A percentile compares a stretch with the other conserved stretches of the same genome.
Conservation (phyloP, 768 basidiomycete species). For the Kwoniella sp. region DNA sequence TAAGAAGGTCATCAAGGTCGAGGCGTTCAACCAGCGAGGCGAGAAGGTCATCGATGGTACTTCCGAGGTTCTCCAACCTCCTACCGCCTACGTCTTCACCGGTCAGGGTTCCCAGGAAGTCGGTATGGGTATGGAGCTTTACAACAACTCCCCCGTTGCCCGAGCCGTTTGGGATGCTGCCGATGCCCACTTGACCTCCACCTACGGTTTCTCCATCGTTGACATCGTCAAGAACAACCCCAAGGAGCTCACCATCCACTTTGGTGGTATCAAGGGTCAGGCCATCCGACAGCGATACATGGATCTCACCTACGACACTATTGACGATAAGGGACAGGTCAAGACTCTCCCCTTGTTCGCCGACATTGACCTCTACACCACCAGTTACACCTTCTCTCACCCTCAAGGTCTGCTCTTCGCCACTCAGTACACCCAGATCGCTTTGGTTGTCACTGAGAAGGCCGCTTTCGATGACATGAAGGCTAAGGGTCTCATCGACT, state of each 20-base stretch:
- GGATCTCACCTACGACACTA: constrained; percentile 97
- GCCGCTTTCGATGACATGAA: constrained; percentile 99
- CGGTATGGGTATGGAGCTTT: constrained; percentile 99
- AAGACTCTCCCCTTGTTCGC: constrained; percentile 95
- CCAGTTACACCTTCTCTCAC: constrained; percentile 97
- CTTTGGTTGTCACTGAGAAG: constrained; percentile 96
- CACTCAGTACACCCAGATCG: constrained; percentile 98
- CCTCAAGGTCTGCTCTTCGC: constrained; percentile 93
- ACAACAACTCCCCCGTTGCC: constrained; percentile 87
- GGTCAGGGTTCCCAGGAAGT: constrained; percentile 97
- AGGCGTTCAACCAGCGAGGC: constrained; percentile 77
- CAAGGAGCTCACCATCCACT: constrained; percentile 96
- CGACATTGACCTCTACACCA: constrained; percentile 91
- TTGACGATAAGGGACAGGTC: constrained; percentile 93
- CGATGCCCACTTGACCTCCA: constrained; percentile 85
- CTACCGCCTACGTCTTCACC: constrained; percentile 94
- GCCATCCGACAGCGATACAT: constrained; percentile 98
- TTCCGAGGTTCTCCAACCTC: constrained; percentile 87
- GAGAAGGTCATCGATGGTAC: constrained; percentile 91
- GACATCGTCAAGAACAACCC: constrained; percentile 99
- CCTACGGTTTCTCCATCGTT: constrained; percentile 97
- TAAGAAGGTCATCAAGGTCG: constrained; percentile 85
- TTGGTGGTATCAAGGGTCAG: constrained; percentile 98
- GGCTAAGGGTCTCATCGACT: constrained; percentile 90
- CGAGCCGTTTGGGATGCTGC: constrained; percentile 97